Percentiles rank a stretch among this genome's conserved stretches.
phyloP scores from a whole-genome alignment of 2,329 filamentous ascomycete species.

The Colletotrichum sp. region DNA sequence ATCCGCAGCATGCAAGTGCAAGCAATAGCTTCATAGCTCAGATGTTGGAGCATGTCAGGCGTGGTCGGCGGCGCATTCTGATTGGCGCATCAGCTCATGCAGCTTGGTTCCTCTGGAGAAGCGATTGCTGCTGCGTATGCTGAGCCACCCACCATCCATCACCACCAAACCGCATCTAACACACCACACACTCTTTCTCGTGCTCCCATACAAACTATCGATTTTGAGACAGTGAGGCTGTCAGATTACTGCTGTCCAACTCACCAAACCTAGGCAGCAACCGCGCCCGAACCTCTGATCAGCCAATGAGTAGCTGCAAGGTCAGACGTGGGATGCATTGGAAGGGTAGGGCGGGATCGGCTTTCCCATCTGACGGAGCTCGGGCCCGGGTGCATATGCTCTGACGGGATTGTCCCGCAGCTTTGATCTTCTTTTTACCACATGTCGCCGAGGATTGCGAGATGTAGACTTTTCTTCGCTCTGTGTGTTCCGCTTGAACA shows the following conservation, averaged over 20 bases:
- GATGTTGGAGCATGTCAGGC: background rate
- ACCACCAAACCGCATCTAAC: background rate
- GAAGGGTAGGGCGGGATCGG: background rate
- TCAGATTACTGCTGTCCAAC: background rate
- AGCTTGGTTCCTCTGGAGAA: background rate
- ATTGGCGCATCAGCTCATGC: background rate
- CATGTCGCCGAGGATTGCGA: background rate
- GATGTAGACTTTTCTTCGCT: background rate
- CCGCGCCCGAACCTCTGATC: background rate
- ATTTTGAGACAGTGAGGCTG: constrained; percentile 9
- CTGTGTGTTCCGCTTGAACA: background rate
- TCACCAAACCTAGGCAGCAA: constrained; percentile 9
- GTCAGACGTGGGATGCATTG: background rate
- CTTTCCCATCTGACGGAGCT: background rate
- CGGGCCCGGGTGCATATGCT: background rate
- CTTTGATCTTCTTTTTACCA: background rate
- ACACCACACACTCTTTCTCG: background rate
- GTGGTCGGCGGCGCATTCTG: background rate
- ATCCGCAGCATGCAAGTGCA: background rate
- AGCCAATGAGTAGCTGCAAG: background rate
- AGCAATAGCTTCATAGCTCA: background rate
- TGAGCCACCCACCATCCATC: background rate
- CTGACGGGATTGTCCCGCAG: background rate
- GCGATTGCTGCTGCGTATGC: background rate
- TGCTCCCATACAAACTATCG: background rate